These are phyloP conservation scores for Tricholoma flavovirens DNA, from an alignment of 768 basidiomycete species.

Conservation along the genomic window DNA sequence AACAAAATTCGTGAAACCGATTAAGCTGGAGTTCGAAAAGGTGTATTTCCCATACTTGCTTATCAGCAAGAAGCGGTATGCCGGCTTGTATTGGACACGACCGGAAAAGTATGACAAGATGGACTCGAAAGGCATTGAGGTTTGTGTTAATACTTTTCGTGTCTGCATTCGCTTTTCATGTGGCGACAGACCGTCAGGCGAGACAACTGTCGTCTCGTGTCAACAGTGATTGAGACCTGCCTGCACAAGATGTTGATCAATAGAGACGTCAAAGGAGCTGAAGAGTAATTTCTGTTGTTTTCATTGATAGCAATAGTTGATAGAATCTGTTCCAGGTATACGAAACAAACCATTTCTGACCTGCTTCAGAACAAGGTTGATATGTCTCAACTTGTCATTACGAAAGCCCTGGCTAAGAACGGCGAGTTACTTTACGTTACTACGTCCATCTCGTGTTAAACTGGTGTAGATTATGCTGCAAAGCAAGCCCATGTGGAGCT, in stretches of 20 bases:
- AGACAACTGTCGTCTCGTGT: slow-evolving; percentile 97
- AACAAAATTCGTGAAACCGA: slow-evolving; percentile 85
- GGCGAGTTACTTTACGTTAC: slow-evolving; percentile 35
- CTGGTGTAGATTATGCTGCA: slow-evolving; percentile 69
- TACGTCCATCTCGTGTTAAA: neutral
- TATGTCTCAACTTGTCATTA: slow-evolving; percentile 99
- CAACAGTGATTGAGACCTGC: slow-evolving; percentile 97
- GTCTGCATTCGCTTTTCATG: neutral
- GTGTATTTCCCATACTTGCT: slow-evolving; percentile 98
- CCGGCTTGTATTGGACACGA: slow-evolving; percentile 96
- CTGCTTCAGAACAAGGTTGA: slow-evolving; percentile 95
- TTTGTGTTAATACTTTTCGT: slow-evolving; percentile 25
- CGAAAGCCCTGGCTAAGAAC: slow-evolving; percentile 89
- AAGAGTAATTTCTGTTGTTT: slow-evolving; percentile 52
- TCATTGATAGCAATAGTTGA: neutral
- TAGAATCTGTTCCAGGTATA: slow-evolving; percentile 52
- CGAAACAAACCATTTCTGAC: slow-evolving; percentile 90
- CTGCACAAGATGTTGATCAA: slow-evolving; percentile 97
- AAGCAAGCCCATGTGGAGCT: slow-evolving; percentile 98
- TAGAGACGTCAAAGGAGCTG: slow-evolving; percentile 88
- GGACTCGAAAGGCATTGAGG: slow-evolving; percentile 99
- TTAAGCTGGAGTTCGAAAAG: slow-evolving; percentile 99
- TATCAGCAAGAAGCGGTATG: slow-evolving; percentile 98
- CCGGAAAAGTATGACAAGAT: slow-evolving; percentile 97
- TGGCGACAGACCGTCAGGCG: slow-evolving; percentile 82